Base-by-base conservation (phyloP, 2,329 filamentous ascomycete genomes). In the Calonectria hawksworthii region DNA sequence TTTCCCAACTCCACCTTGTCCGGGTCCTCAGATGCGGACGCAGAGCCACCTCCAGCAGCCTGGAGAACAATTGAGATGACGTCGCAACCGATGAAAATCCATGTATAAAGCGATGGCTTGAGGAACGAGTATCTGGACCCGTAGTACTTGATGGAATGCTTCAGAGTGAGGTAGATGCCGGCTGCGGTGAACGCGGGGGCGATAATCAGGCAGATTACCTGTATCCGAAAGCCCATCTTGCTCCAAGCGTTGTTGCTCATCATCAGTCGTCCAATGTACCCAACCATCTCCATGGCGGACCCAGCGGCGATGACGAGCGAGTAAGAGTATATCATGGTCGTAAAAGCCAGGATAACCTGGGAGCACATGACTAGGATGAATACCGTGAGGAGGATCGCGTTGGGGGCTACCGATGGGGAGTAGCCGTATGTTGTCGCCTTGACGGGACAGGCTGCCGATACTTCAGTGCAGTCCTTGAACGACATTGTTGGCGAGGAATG, bases 131-230 rank as follows among this genome's bases (percentile, higher is more conserved):
- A 83, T 50, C 86, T 81, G 0, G 84, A 80, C 1, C 87, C 87
- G 47, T 86, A 85, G 77, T 85, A 85, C 9, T 87, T 74, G 47
- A 88, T 84, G 10, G 88, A 82, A 77, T 88, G 86, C 77, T 88
- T 88, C 34, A 88, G 82, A 0, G 86, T 88, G 26, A 89, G 80
- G 54, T 88, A 89, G 56, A 88, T 86, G 32, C 85, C 85, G 8
- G 87, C 87, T 1, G 87, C 86, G 5, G 87, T 80, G 61, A 89
- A 85, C 0, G 86, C 85, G 0, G 87, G 87, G 0, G 82, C 84
- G 7, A 89, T 79, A 18, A 88, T 83, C 0, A 89, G 81, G 44
- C 82, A 84, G 23, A 86, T 79, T 41, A 86, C 85, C 75, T 88
- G 86, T 2, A 86, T 77, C 41, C 85, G 83, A 75, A 88, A 88